Conservation (phyloP, 2,329 filamentous ascomycete species). For the Aureobasidium leucospermi region DNA sequence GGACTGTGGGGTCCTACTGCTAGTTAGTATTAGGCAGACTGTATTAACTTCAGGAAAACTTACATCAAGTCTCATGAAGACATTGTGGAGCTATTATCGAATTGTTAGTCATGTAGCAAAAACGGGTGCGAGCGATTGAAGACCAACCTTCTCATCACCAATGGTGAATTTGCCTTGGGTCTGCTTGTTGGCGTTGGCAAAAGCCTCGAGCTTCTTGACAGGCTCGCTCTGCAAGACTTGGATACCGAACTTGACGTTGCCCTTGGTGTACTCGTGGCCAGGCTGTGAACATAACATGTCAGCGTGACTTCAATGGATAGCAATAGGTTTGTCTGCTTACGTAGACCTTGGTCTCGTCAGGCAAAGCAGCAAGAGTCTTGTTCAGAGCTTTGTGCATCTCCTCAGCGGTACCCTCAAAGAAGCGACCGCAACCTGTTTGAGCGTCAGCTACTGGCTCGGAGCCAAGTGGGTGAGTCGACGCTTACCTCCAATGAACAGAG, state of each 20-base stretch:
- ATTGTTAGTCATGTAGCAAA: neutral
- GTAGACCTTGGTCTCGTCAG: slow-evolving; percentile 87
- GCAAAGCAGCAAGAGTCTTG: slow-evolving; percentile 68
- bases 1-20: slow-evolving; percentile 67
- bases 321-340: slow-evolving; percentile 43
- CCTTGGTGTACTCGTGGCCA: slow-evolving; percentile 97
- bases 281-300: slow-evolving; percentile 47
- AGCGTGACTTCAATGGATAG: neutral
- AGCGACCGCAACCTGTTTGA: slow-evolving; percentile 71
- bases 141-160: slow-evolving; percentile 80
- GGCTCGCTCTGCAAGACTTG: slow-evolving; percentile 68
- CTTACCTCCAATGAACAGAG: slow-evolving; percentile 83
- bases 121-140: neutral
- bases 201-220: slow-evolving; percentile 68
- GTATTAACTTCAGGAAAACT: slow-evolving; percentile 26
- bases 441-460: neutral
- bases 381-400: slow-evolving; percentile 96
- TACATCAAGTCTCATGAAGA: slow-evolving; percentile 86
- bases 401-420: slow-evolving; percentile 83
- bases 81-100: slow-evolving; percentile 56
- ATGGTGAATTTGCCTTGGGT: slow-evolving; percentile 97
- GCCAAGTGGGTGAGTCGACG: neutral
- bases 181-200: slow-evolving; percentile 71
- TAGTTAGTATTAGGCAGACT: neutral
- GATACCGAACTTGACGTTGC: slow-evolving; percentile 81